Evolutionary conservation across 371 early-diverging fungal species (phyloP).

Genomic region (Mortierella sp.): DNA sequence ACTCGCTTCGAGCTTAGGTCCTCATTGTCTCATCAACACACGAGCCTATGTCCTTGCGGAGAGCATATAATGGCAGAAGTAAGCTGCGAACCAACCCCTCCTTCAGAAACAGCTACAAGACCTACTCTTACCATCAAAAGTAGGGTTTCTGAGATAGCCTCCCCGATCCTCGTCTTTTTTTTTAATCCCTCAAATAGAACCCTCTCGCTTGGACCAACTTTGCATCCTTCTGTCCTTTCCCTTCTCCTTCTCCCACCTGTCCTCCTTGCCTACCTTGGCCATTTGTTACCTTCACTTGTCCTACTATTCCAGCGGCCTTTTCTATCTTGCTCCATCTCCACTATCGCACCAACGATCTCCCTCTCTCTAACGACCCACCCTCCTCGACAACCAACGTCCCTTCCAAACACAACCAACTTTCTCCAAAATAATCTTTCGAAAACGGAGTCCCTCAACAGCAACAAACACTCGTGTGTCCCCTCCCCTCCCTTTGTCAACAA

Average conservation of each 20-base stretch:
- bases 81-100: neutral
- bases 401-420: neutral
- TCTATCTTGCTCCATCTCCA: neutral
- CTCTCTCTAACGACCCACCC: neutral
- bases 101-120: neutral
- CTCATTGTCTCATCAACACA: neutral
- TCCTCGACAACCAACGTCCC: neutral
- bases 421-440: neutral
- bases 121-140: neutral
- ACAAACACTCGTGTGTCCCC: neutral
- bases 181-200: neutral
- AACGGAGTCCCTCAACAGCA: neutral
- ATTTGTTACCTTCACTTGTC: neutral
- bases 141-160: neutral
- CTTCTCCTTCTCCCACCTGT: neutral
- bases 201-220: neutral
- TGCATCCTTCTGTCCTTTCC: neutral
- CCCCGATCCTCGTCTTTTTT: neutral
- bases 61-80: too few relatives aligned
- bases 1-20: neutral
- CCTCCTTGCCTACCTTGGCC: neutral
- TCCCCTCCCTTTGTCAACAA: neutral
- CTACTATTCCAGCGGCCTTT: neutral
- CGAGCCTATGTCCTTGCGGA: too few relatives aligned
- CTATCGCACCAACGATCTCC: neutral